Base-by-base conservation (phyloP, 352 stramenopile species). In the Pythium phragmitis region DNA sequence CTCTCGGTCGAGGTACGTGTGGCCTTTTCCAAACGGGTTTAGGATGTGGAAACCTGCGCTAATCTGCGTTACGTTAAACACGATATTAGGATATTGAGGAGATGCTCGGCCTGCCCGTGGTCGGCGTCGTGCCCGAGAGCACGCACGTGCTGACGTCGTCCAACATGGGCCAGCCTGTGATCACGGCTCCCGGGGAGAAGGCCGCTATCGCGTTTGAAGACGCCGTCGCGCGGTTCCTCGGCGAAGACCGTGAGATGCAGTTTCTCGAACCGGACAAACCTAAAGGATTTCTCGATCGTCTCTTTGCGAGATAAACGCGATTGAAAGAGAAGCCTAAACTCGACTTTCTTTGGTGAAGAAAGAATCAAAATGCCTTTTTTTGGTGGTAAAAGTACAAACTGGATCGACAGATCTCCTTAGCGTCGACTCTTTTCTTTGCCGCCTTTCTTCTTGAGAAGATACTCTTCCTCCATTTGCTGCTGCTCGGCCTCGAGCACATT, bases 81-180 rank as follows among this genome's bases (percentile, higher is more conserved):
- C 33, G 34, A 19, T 26, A 33, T 28, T 42, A 88, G 73, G 85
- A 97, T 67, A 97, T 97, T 73, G 84, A 97, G 68, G 92, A 98
- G 65, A 94, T 98, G 72, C 75, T 98, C 28, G 92, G 89, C 0
- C 68, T 98, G 52, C 80, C 83, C 14, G 85, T 98, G 36, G 77
- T 96, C 34, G 92, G 92, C 7, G 89, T 98, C 39, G 93, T 98
- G 53, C 92, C 92, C 0, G 91, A 97, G 74, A 95, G 81, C 47
- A 79, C 87, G 26, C 85, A 93, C 61, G 89, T 98, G 30, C 76
- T 98, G 28, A 97, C 89, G 57, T 96, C 89, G 45, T 97, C 92
- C 30, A 98, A 98, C 70, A 87, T 97, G 73, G 92, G 92, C 21
- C 91, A 95, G 65, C 92, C 92, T 4, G 90, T 98, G 34, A 97